Base-by-base conservation (phyloP, 441 rosid genomes). In the Croton laevigatus region DNA sequence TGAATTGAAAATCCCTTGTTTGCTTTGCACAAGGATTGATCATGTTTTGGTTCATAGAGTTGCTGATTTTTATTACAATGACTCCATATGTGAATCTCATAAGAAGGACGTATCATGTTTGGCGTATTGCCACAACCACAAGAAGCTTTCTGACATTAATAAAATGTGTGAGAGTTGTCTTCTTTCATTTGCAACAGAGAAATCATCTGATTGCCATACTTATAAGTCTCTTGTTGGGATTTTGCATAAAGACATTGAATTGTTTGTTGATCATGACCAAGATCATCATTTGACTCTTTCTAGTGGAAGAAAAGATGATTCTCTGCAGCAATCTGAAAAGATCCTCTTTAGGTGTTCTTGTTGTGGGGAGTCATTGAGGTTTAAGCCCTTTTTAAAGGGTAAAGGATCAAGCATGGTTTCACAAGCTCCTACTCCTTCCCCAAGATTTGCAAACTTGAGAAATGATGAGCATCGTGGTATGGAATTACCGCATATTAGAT, bases 141-240 rank as follows among this genome's bases (percentile, higher is more conserved):
- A 85, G 83, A 90, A 85, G 79, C 90, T 96, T 74, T 90, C 97
- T 7, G 87, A 96, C 68, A 88, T 91, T 13, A 84, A 80, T 73
- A 78, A 79, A 59, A 88, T 93, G 97, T 91, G 99, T 36, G 99
- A 96, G 65, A 84, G 81, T 7, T 96, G 99, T 68, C 97, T 96
- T 74, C 97, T 93, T 48, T 93, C 97, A 0, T 96, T 93, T 36
- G 97, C 99, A 0, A 84, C 97, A 0, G 84, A 83, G 75, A 96
- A 80, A 78, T 91, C 88, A 80, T 80, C 97, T 0, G 96, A 85
- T 40, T 85, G 86, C 20, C 89, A 89, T 58, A 84, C 91, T 6
- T 91, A 89, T 75, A 95, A 93, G 65, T 87, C 97, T 67, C 94
- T 87, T 16, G 84, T 85, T 7, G 95, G 97, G 78, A 85, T 89